A percentile compares a stretch with the other conserved stretches of the same genome.
phyloP scores from a whole-genome alignment of 2,329 filamentous ascomycete genomes.

The Cercospora zeae-maydis region DNA sequence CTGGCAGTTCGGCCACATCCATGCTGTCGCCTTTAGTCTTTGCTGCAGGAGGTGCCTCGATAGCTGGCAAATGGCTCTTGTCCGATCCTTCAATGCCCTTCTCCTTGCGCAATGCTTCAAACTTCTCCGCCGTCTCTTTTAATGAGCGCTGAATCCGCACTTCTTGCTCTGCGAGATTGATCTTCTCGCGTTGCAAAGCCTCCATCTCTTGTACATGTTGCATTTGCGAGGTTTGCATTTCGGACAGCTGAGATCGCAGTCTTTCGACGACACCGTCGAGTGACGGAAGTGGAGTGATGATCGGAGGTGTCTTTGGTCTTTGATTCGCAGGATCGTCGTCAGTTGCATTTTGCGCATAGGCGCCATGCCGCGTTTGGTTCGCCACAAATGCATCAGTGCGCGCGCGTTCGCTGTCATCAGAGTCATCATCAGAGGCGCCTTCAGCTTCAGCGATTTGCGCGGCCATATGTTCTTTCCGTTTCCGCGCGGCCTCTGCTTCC shows the following conservation, averaged over 20 bases:
- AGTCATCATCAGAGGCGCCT: slow-evolving; percentile 32
- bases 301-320: slow-evolving; percentile 43
- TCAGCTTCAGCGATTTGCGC: slow-evolving; percentile 72
- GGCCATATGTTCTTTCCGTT: slow-evolving; percentile 70
- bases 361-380: slow-evolving; percentile 80
- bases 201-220: slow-evolving; percentile 61
- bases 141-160: slow-evolving; percentile 75
- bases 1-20: background rate
- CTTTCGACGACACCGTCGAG: slow-evolving; percentile 64
- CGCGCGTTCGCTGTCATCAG: slow-evolving; percentile 61
- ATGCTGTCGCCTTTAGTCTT: background rate
- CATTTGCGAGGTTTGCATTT: slow-evolving; percentile 59
- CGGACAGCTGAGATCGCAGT: slow-evolving; percentile 58
- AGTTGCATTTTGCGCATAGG: slow-evolving; percentile 51
- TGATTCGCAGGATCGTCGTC: slow-evolving; percentile 25
- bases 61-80: slow-evolving; percentile 10
- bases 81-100: slow-evolving; percentile 37
- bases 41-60: slow-evolving; percentile 14
- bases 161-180: slow-evolving; percentile 65
- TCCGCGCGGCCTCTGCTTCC: slow-evolving; percentile 65
- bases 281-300: slow-evolving; percentile 73
- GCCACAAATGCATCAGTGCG: slow-evolving; percentile 78
- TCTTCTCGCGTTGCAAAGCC: slow-evolving; percentile 64
- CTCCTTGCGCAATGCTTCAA: slow-evolving; percentile 55
- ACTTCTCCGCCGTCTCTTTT: slow-evolving; percentile 73